Evolutionary conservation across 1,284 basidiomycete species (phyloP), one percentile per base, ranked within the genome.

Genomic region (Irpex sp.): DNA sequence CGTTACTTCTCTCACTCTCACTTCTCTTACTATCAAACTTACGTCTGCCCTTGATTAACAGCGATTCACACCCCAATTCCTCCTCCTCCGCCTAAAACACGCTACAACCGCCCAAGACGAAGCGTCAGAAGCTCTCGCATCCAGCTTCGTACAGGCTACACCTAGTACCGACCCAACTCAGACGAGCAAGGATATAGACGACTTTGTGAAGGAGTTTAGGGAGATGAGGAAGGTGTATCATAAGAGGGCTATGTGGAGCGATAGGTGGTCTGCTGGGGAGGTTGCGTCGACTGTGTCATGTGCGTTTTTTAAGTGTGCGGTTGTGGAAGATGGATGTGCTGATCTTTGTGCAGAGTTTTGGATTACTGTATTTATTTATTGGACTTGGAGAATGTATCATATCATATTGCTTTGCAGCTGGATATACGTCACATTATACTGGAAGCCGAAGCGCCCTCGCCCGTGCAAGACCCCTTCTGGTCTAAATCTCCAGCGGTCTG

Each of bases 41-140:
- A 28, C 18, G n/a, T 21, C 19, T 57, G 8, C 6, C 12, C 18
- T n/a, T 3, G 19, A 8, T 45, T n/a, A n/a, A 14, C 69, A 96
- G 94, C 85, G 91, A 53, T 91, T 91, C 68, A 85, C 86, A 1
- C 88, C 92, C 0, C 89, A 92, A 67, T 95, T 96, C 70, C 84
- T 96, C 42, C 83, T 92, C 58, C 84, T 95, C 76, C 86, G 94
- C 1, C 82, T 96, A 12, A 83, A 87, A 54, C 93, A 96, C 69
- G 90, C 93, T 21, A 88, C 90, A 9, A 91, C 88, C 0, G 88
- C 90, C 23, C 94, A 96, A 74, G 95, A 98, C 67, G 93, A 94
- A 63, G 75, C 82, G 14, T 94, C 93, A 1, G 95, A 98, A 73
- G 80, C 85, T 5, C 75, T 95, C 28, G 93, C 93, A 0, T 84